phyloP scores from a whole-genome alignment of 1,284 basidiomycete species.

The Trametes pubescens region DNA sequence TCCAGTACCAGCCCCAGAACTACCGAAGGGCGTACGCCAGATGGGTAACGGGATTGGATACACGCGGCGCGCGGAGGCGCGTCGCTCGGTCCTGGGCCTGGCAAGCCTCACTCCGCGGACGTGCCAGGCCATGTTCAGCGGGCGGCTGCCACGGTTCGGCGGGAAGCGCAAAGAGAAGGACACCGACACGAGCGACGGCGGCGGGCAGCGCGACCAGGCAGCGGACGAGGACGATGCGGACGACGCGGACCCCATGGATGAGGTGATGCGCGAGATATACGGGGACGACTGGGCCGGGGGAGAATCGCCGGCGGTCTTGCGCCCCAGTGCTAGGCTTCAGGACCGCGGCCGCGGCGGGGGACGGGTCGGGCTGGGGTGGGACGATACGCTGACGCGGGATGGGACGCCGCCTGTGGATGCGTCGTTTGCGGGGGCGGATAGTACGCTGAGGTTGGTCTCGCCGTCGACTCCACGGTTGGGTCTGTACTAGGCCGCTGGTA shows the following conservation, averaged over 20 bases:
- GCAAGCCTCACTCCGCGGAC: constrained; percentile 37
- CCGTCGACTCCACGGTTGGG: constrained; percentile 31
- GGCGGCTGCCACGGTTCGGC: constrained; percentile 23
- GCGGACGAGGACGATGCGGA: constrained; percentile 31
- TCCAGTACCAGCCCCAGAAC: constrained; percentile 33
- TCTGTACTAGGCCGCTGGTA: background rate
- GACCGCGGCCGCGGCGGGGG: constrained; percentile 18
- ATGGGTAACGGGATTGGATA: constrained; percentile 66
- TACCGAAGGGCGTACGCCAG: constrained; percentile 58
- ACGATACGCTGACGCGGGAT: constrained; percentile 18
- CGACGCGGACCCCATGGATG: constrained; percentile 42
- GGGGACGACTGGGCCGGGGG: constrained; percentile 36
- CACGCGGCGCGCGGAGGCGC: constrained; percentile 39
- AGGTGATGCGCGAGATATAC: constrained; percentile 43
- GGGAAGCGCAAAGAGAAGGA: constrained; percentile 27
- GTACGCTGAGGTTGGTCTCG: constrained; percentile 37
- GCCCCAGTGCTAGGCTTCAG: background rate
- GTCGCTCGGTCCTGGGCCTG: constrained; percentile 31
- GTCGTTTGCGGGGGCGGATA: constrained; percentile 34
- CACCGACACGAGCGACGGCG: background rate
- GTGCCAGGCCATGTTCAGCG: constrained; percentile 36
- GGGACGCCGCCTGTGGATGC: constrained; percentile 30
- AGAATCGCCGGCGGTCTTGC: constrained; percentile 22
- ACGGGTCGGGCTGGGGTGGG: constrained; percentile 31
- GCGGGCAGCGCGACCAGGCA: constrained; percentile 4